A percentile compares a stretch with the other conserved stretches of the same genome.
phyloP scores from a whole-genome alignment of 2,329 filamentous ascomycete species.

The Lecanicillium sp. region DNA sequence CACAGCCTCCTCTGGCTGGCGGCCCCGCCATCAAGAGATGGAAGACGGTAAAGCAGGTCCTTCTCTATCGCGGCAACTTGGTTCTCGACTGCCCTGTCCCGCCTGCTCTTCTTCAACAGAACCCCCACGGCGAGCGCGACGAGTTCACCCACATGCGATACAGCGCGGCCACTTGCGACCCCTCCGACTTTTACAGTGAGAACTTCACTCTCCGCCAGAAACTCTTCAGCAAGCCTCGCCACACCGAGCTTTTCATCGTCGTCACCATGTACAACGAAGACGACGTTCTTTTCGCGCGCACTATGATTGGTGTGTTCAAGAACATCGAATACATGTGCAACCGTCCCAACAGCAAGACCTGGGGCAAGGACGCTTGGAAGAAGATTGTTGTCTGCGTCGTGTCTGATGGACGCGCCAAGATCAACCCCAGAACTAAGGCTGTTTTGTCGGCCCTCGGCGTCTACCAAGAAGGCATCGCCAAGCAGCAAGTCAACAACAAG shows the following conservation, averaged over 20 bases:
- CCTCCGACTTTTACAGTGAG: conserved; percentile 76
- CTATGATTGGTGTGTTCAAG: conserved; percentile 96
- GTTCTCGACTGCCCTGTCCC: conserved; percentile 96
- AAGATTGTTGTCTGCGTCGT: conserved; percentile 99
- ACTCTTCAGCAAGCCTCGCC: conserved; percentile 84
- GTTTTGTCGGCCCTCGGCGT: conserved; percentile 90
- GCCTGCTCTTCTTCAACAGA: conserved; percentile 76
- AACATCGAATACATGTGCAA: conserved; percentile 99
- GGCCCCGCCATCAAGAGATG: conserved; percentile 64
- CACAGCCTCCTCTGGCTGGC: conserved; percentile 44
- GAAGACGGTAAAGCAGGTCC: conserved; percentile 99
- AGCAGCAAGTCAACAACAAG: conserved; percentile 94
- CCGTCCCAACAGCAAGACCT: conserved; percentile 87
- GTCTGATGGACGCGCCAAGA: conserved; percentile 93
- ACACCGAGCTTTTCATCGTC: conserved; percentile 93
- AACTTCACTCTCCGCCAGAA: conserved; percentile 89
- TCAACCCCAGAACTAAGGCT: conserved; percentile 85
- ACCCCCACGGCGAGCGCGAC: conserved; percentile 86
- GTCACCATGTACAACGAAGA: conserved; percentile 99
- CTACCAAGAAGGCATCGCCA: conserved; percentile 97
- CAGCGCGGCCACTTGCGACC: conserved; percentile 90
- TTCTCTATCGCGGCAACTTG: conserved; percentile 91
- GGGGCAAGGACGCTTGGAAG: conserved; percentile 98
- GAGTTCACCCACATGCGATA: conserved; percentile 92
- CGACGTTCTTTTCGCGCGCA: conserved; percentile 89